Evolutionary conservation across 2,329 filamentous ascomycete genomes (phyloP), one percentile per base, ranked within the genome.

Genomic region (Trichoderma hamatum): DNA sequence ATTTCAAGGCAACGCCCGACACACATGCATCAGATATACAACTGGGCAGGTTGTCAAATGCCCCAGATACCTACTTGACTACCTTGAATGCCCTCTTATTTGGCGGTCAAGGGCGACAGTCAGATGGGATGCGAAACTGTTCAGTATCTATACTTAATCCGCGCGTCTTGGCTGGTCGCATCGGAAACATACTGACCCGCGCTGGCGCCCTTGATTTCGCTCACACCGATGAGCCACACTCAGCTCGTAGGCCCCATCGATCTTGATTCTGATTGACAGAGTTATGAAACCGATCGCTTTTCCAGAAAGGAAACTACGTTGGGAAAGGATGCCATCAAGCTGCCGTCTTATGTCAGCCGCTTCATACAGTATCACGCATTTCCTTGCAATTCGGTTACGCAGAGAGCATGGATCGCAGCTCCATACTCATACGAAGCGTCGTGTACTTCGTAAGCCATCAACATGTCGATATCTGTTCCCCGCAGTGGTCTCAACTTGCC

Each of bases 191-290:
- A 32, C 46, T 39, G 14, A 61, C 55, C 67, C 59, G 30, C 59
- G 59, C 51, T 30, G 34, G 51, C 39, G 59, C 60, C 39, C 67
- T 69, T 69, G 60, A 69, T 64, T 69, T 69, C 60, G 39, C 52
- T 59, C 36, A 51, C n/a, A 19, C 66, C 59, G 43, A 54, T 61
- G 59, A 46, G 54, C 64, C 65, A 54, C 34, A 24, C 59, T 62
- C 28, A 49, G 46, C 46, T 34, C 32, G 21, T 3, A 16, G 36
- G 13, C 49, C 10, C 46, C 58, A n/a, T 28, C 46, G 34, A 36
- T 55, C 49, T 55, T 39, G 36, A 28, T 30, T 54, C n/a, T 39
- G 19, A 39, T 36, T 28, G 30, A 34, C 49, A 34, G 43, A 21
- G 28, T 21, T 14, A 19, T 16, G 49, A 43, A 55, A 39, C 61